These are phyloP conservation scores for Hypholoma sublateritium DNA, from an alignment of 768 basidiomycete genomes.

Conservation along the genomic window DNA sequence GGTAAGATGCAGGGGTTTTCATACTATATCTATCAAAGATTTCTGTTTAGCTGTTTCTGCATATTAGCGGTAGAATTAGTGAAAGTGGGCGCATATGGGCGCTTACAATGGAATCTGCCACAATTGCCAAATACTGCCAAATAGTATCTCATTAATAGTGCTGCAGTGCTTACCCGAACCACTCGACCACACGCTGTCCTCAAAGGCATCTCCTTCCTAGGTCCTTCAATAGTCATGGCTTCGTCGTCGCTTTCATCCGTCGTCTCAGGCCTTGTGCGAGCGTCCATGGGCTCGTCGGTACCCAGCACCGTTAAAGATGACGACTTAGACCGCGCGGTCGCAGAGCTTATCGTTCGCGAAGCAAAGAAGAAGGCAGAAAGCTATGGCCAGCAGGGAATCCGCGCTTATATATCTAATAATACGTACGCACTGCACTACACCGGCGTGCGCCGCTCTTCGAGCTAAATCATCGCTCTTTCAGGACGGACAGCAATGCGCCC, in stretches of 20 bases:
- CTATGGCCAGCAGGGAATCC: slow-evolving; percentile 75
- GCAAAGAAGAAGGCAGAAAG: slow-evolving; percentile 88
- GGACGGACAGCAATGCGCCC: slow-evolving; percentile 71
- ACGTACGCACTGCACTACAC: slow-evolving; percentile 34
- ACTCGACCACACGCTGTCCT: background rate
- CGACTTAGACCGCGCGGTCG: slow-evolving; percentile 90
- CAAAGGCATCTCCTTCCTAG: background rate
- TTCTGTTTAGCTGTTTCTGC: background rate
- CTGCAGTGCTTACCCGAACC: background rate
- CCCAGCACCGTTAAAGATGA: slow-evolving; percentile 65
- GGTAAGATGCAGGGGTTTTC: too few species aligned
- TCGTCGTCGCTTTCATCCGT: slow-evolving; percentile 78
- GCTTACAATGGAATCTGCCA: slow-evolving; percentile 1
- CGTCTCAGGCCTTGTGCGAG: slow-evolving; percentile 76
- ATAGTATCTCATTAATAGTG: background rate
- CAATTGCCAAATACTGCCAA: background rate
- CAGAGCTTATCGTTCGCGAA: slow-evolving; percentile 88
- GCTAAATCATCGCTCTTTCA: slow-evolving; percentile 23
- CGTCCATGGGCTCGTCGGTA: slow-evolving; percentile 71
- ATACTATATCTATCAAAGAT: too few species aligned
- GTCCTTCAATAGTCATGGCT: background rate
- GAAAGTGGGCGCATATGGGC: too few species aligned
- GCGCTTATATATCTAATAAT: slow-evolving; percentile 67
- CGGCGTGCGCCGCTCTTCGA: background rate
- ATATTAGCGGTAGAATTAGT: background rate